A percentile compares a stretch with the other conserved stretches of the same genome.
These are phyloP conservation scores for Fagopyrum homotropicum DNA, from an alignment of 148 eudicot species.

Conservation along the genomic window DNA sequence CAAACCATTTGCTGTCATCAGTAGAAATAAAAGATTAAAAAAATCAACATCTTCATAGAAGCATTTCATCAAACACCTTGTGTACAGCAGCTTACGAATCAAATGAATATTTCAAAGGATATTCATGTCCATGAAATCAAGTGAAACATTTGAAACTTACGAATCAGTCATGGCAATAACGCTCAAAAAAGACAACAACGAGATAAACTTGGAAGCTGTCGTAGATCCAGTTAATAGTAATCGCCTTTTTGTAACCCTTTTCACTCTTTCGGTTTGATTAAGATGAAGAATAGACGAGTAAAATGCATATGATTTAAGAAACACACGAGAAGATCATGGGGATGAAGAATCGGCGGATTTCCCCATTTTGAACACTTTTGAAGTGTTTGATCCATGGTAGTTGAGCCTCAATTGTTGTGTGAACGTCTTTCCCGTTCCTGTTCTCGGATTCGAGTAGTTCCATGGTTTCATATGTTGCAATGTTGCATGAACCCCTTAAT, in stretches of 20 bases:
- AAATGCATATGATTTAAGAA: neutral
- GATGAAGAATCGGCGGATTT: neutral
- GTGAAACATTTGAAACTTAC: slow-evolving; percentile 1
- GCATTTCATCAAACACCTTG: slow-evolving; percentile 10
- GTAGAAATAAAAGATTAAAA: neutral
- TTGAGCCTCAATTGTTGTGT: neutral
- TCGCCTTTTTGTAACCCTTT: neutral
- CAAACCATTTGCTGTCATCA: neutral
- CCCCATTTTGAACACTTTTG: neutral
- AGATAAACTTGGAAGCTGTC: neutral
- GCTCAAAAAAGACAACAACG: neutral
- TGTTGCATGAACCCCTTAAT: too few relatives aligned
- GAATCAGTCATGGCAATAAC: neutral
- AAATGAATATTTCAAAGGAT: neutral
- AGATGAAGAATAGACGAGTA: neutral
- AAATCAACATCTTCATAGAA: neutral
- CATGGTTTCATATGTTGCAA: too few relatives aligned
- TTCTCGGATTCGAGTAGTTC: too few relatives aligned
- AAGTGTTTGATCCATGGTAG: neutral
- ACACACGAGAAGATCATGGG: slow-evolving; percentile 7
- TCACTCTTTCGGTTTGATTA: neutral
- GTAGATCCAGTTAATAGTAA: neutral
- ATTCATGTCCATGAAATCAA: neutral
- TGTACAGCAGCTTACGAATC: neutral
- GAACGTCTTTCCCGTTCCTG: neutral